phyloP scores from a whole-genome alignment of 23 red algal genomes.

The Gracilaria gracilis region DNA sequence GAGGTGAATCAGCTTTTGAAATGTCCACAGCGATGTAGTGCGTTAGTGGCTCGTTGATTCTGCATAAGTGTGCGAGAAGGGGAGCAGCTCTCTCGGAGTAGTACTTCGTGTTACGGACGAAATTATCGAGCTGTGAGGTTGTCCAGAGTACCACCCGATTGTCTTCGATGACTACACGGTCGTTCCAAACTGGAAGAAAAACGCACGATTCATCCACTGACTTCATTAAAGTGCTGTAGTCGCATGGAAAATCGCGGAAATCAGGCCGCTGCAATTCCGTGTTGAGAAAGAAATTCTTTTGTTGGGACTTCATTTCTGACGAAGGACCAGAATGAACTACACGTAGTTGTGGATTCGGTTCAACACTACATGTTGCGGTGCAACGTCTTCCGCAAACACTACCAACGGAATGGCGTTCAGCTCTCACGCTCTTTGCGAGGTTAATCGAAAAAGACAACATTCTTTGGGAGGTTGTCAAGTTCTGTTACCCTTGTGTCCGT shows the following conservation, averaged over 20 bases:
- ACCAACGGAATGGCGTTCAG: neutral
- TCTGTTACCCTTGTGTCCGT: neutral
- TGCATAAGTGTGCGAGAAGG: neutral
- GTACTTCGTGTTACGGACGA: neutral
- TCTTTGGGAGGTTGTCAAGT: neutral
- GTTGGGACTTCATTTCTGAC: neutral
- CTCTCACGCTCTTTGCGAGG: neutral
- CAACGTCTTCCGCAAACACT: neutral
- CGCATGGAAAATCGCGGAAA: slow-evolving; percentile 10
- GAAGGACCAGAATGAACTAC: neutral
- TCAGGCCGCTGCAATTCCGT: neutral
- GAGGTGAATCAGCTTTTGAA: neutral
- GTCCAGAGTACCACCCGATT: neutral
- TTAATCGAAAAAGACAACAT: neutral
- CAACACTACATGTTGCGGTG: neutral
- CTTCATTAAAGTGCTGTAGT: neutral
- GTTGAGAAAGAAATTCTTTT: slow-evolving; percentile 19
- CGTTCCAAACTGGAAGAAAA: slow-evolving; percentile 24
- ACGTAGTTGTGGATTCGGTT: neutral
- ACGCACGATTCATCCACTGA: neutral
- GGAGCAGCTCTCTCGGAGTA: neutral
- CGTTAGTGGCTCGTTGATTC: neutral
- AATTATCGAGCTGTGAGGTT: neutral
- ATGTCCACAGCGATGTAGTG: slow-evolving; percentile 1
- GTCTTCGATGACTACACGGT: slow-evolving; percentile 16